Percentiles rank a stretch among this genome's conserved stretches.
phyloP scores from a whole-genome alignment of 2,329 filamentous ascomycete genomes.

The Colletotrichum plurivorum region DNA sequence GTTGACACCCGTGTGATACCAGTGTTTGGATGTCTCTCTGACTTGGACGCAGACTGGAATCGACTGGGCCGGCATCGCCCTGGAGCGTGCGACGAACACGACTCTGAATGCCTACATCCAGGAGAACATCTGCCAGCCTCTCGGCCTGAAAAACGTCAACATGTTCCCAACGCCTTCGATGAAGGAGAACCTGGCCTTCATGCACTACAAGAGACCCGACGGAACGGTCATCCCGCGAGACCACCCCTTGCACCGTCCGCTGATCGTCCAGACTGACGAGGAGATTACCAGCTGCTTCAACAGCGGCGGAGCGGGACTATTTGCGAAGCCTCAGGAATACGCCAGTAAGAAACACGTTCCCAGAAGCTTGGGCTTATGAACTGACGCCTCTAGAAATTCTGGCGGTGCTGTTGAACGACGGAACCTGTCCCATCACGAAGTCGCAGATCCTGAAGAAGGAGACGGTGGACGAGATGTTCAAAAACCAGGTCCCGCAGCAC shows the following conservation, averaged over 20 bases:
- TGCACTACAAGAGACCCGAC: constrained; percentile 66
- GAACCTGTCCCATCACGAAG: constrained; percentile 70
- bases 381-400: constrained; percentile 64
- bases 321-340: constrained; percentile 72
- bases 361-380: background rate
- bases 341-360: constrained; percentile 56
- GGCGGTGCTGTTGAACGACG: constrained; percentile 74
- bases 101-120: constrained; percentile 65
- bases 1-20: constrained; percentile 38
- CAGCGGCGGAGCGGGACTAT: constrained; percentile 74
- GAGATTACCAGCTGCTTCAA: constrained; percentile 59
- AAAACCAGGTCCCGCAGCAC: constrained; percentile 71
- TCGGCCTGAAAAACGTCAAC: constrained; percentile 63
- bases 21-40: background rate
- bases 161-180: constrained; percentile 71
- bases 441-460: constrained; percentile 66
- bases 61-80: constrained; percentile 67
- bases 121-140: constrained; percentile 61
- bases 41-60: constrained; percentile 56
- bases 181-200: constrained; percentile 67
- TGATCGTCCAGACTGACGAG: constrained; percentile 56
- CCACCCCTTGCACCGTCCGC: constrained; percentile 63
- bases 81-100: constrained; percentile 61
- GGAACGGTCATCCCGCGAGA: constrained; percentile 59
- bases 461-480: constrained; percentile 75